Percentiles rank a stretch among this genome's conserved stretches.
These are phyloP conservation scores for Hyphopichia burtonii DNA, from an alignment of 1,139 yeast species.

Conservation along the genomic window DNA sequence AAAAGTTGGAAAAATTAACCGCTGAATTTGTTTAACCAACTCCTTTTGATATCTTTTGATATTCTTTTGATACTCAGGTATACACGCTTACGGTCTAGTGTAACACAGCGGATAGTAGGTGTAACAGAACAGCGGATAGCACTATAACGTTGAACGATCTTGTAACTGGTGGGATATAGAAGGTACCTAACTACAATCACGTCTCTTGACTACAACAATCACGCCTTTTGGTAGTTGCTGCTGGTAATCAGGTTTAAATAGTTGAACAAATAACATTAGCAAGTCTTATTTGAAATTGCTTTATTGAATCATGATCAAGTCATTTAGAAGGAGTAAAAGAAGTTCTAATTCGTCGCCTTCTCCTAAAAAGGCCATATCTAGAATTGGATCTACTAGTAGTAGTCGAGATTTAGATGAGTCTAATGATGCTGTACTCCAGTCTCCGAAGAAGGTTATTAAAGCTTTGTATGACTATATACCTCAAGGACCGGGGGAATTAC, in stretches of 20 bases:
- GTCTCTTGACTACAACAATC: slow-evolving; percentile 1
- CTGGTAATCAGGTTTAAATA: background rate
- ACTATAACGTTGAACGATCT: too few species aligned
- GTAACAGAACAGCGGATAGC: too few species aligned
- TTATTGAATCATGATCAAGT: slow-evolving; percentile 42
- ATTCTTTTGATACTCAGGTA: too few species aligned
- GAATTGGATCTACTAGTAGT: slow-evolving; percentile 24
- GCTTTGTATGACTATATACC: slow-evolving; percentile 79
- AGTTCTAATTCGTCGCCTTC: slow-evolving; percentile 37
- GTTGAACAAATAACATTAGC: too few species aligned
- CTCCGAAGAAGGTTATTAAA: slow-evolving; percentile 80
- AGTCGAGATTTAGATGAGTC: slow-evolving; percentile 3
- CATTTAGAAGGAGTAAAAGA: slow-evolving; percentile 45
- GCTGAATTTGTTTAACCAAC: too few species aligned
- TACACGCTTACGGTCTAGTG: too few species aligned
- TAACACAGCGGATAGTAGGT: too few species aligned
- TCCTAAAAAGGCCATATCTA: slow-evolving; percentile 37
- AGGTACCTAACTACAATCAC: background rate
- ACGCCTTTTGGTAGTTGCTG: background rate
- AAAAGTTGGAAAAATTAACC: background rate
- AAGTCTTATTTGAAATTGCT: too few species aligned
- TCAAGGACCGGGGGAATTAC: slow-evolving; percentile 79
- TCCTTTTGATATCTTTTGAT: too few species aligned
- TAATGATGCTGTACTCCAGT: slow-evolving; percentile 28
- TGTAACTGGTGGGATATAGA: background rate